These are phyloP conservation scores for Exsudoporus frostii DNA, from an alignment of 768 basidiomycete species.

Conservation along the genomic window DNA sequence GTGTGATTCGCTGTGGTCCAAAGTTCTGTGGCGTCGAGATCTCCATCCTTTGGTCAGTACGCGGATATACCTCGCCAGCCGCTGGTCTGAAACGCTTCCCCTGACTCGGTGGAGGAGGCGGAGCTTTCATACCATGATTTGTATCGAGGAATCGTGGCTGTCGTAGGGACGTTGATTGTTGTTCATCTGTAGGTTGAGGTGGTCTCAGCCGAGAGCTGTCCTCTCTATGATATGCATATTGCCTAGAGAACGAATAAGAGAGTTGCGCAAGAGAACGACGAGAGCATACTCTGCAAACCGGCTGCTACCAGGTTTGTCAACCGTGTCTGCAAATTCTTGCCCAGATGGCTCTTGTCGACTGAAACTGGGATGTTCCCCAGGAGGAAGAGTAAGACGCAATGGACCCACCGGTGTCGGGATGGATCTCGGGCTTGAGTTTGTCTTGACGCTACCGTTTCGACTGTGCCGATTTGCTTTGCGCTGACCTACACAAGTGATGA, in stretches of 20 bases:
- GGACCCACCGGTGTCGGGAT: constrained; percentile 55
- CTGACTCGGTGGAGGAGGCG: constrained; percentile 26
- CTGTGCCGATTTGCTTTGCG: constrained; percentile 8
- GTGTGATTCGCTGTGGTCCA: constrained; percentile 22
- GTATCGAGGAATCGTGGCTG: constrained; percentile 35
- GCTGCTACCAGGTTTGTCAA: constrained; percentile 47
- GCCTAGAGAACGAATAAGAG: constrained; percentile 39
- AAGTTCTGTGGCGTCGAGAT: constrained; percentile 7
- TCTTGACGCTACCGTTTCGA: constrained; percentile 24
- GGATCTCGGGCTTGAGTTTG: constrained; percentile 62
- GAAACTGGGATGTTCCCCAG: constrained; percentile 45
- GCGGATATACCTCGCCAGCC: constrained; percentile 12
- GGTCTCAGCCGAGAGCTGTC: constrained; percentile 40
- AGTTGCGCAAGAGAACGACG: constrained; percentile 4
- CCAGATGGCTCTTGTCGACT: constrained; percentile 25
- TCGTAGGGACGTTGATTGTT: constrained; percentile 36
- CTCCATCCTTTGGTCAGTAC: constrained; percentile 10
- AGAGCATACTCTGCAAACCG: constrained; percentile 46
- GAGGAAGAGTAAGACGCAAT: constrained; percentile 64
- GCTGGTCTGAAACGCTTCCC: constrained; percentile 25
- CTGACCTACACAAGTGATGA: neutral
- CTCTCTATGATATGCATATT: constrained; percentile 62
- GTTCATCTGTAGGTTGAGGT: constrained; percentile 41
- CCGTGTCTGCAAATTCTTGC: constrained; percentile 9
- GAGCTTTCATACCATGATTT: constrained; percentile 32